Conservation (phyloP, 176 grass and related monocot species). For the Raddia guianensis region DNA sequence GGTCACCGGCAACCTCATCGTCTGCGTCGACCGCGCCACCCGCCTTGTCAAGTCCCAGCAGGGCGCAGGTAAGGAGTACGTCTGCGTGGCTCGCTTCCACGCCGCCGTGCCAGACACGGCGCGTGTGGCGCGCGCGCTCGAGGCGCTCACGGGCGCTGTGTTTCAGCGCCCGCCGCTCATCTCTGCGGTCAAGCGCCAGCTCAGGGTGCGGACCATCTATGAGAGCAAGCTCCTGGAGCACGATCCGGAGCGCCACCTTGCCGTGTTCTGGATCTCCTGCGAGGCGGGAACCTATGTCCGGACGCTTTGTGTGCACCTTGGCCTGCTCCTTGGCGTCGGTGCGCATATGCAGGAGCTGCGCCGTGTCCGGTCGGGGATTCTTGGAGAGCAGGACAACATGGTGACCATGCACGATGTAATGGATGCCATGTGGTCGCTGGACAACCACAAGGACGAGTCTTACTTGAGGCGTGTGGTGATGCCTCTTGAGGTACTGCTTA, state of each 20-base stretch:
- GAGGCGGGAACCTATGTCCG: slow-evolving; percentile 92
- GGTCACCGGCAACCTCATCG: slow-evolving; percentile 95
- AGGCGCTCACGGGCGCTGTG: slow-evolving; percentile 86
- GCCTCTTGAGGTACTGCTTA: slow-evolving; percentile 85
- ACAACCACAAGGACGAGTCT: slow-evolving; percentile 75
- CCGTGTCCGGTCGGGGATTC: slow-evolving; percentile 77
- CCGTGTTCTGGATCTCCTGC: slow-evolving; percentile 95
- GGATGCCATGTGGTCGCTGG: slow-evolving; percentile 80
- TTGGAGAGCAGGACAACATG: slow-evolving; percentile 96
- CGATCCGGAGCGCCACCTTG: slow-evolving; percentile 72
- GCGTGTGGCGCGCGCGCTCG: slow-evolving; percentile 74
- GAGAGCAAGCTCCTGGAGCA: slow-evolving; percentile 98
- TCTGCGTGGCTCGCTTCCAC: slow-evolving; percentile 88
- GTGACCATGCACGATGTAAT: slow-evolving; percentile 97
- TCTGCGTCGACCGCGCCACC: slow-evolving; percentile 95
- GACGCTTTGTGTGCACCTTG: slow-evolving; percentile 91
- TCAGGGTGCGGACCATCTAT: slow-evolving; percentile 91
- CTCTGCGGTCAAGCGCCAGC: slow-evolving; percentile 94
- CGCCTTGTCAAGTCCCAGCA: slow-evolving; percentile 96
- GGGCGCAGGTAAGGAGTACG: slow-evolving; percentile 93
- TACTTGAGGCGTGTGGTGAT: slow-evolving; percentile 87
- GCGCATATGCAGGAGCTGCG: slow-evolving; percentile 98
- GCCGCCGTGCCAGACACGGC: slow-evolving; percentile 67
- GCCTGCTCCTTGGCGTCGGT: slow-evolving; percentile 80
- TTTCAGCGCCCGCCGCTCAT: slow-evolving; percentile 97